Conservation (phyloP, 805 yeast genomes). For the Suhomyces faveliae region DNA sequence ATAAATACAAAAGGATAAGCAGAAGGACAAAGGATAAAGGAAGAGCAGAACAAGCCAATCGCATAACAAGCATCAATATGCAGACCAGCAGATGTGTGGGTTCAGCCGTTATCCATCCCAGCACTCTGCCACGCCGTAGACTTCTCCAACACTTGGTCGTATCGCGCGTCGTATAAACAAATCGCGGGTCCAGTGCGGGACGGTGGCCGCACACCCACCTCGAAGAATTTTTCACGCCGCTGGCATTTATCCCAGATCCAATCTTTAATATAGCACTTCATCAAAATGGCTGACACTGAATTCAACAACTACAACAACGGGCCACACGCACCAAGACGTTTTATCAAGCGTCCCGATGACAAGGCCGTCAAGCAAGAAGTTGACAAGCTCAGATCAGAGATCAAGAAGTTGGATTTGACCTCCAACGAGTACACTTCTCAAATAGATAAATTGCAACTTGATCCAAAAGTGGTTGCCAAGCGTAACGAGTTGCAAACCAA, state of each 20-base stretch:
- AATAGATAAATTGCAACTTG: conserved; percentile 43
- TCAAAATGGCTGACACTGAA: conserved; percentile 7
- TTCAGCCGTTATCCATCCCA: no score
- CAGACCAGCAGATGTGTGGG: no score
- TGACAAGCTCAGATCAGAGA: conserved; percentile 54
- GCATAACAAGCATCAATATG: no score
- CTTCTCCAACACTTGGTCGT: no score
- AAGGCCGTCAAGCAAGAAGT: conserved; percentile 59
- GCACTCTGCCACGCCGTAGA: no score
- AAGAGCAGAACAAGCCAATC: no score
- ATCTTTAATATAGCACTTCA: background rate
- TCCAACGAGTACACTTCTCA: conserved; percentile 53
- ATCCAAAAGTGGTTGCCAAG: conserved; percentile 28
- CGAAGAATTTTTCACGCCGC: conserved; percentile 9
- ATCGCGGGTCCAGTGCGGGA: no score
- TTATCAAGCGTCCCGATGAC: conserved; percentile 74
- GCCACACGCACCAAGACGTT: conserved; percentile 36
- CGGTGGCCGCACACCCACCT: conserved; percentile 5
- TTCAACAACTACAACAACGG: conserved; percentile 6
- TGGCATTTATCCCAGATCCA: conserved; percentile 8
- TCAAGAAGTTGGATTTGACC: conserved; percentile 59
- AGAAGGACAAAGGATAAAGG: no score
- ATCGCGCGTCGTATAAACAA: background rate
- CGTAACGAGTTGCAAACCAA: conserved; percentile 34
- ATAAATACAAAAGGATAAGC: no score